Evolutionary conservation across 352 stramenopile species (phyloP), one percentile per base, ranked within the genome.

Genomic region (Pythium insidiosum): DNA sequence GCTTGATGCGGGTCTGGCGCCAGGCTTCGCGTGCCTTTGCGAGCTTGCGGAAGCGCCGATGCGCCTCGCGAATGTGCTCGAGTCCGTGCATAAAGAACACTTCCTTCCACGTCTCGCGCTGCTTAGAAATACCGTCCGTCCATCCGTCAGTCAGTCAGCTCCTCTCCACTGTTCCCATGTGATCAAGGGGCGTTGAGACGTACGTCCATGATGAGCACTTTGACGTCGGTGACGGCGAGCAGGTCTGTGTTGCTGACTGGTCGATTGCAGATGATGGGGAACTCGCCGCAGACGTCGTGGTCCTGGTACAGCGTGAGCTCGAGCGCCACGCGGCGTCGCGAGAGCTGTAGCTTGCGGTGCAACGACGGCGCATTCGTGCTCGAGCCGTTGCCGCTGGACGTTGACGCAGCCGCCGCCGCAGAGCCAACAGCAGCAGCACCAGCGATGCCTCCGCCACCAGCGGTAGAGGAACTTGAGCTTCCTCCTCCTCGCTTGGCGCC

Each of bases 271-370:
- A 89, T 43, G 4, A 87, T 61, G 1, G 75, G 67, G 28, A 70
- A 84, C 25, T 84, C 74, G 11, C 72, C 76, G 26, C 79, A 91
- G 30, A 91, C 68, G 43, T 91, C 79, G 44, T 88, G 79, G 34
- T 88, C 76, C 37, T 88, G 73, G 44, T 85, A 91, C 48, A 91
- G 36, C 38, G 70, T 88, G 13, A 87, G 61, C 47, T 91, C 79
- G 6, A 91, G 51, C 21, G 73, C 71, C 18, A 77, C 66, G 22
- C 73, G 70, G 12, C 65, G 71, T 13, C 42, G 53, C 35, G 69
- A 58, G 38, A 76, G 68, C 21, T 63, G 38, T 34, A 56, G 30
- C 35, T 73, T 63, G 4, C 40, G 29, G 36, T 59, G 28, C 9
- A 13, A 26, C 1, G 25, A 23, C 1, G 47, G 31, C 16, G 46